Base-by-base conservation (phyloP, 768 basidiomycete genomes). In the Lactarius indigo region DNA sequence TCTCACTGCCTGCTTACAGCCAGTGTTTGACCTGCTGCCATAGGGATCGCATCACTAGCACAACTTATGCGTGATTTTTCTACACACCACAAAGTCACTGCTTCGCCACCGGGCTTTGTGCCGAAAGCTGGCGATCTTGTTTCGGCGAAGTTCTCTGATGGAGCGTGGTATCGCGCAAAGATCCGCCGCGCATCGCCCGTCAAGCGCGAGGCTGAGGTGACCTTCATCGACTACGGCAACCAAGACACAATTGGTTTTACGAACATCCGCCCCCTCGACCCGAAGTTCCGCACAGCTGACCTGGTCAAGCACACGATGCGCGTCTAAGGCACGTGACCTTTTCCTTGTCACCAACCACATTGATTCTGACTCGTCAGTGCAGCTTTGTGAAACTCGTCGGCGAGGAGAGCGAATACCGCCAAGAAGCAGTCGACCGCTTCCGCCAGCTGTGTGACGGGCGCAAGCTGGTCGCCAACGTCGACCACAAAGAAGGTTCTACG, bases 161-260 rank as follows among this genome's bases (percentile, higher is more conserved):
- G 92, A 9, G 81, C 89, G 57, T 99, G 96, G 97, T 98, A 98
- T 77, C 91, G 96, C 60, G 96, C 96, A 54, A 92, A 88, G 79
- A 88, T 98, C 67, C 90, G 91, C 61, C 84, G 92, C 26, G 79
- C 86, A n/a, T 96, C 93, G 55, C 86, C 92, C 5, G 72, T 92
- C 50, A 97, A 96, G 79, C 94, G 91, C 74, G 94, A 97, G 77
- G 95, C 94, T 7, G 93, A 97, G 75, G 89, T 99, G 39, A 88
- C 89, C 9, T 98, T 98, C 79, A 96, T 98, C 71, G 90, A 93
- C 75, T 93, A 96, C 74, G 96, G 96, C 37, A 98, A 99, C 76
- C 91, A 95, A 76, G 94, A 96, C 73, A 91, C 84, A 2, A 81
- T 98, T 13, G 78, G 89, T 5, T 98, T 93, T 77, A 78, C 85